Percentiles rank a stretch among this genome's conserved stretches.
These are phyloP conservation scores for Russula abietina DNA, from an alignment of 768 basidiomycete species.

Conservation along the genomic window DNA sequence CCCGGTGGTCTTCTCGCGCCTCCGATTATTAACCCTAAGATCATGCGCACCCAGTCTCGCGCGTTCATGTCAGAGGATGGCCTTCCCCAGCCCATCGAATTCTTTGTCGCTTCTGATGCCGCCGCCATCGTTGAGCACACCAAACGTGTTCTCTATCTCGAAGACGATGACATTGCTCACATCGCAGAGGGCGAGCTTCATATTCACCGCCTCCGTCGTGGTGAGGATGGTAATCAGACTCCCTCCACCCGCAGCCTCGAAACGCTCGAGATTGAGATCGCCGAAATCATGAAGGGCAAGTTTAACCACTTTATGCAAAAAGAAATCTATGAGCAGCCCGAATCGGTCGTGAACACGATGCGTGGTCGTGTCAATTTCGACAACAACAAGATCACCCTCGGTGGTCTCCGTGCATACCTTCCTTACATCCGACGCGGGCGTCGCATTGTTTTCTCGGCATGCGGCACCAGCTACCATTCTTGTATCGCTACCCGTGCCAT, in stretches of 20 bases:
- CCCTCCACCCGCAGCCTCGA: slow-evolving; percentile 88
- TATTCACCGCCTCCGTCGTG: slow-evolving; percentile 94
- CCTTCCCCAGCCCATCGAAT: slow-evolving; percentile 97
- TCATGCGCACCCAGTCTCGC: too few species aligned
- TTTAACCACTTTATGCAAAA: slow-evolving; percentile 99
- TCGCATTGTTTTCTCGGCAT: slow-evolving; percentile 95
- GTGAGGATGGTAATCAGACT: slow-evolving; percentile 62
- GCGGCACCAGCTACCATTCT: slow-evolving; percentile 97
- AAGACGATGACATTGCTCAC: slow-evolving; percentile 98
- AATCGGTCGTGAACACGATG: slow-evolving; percentile 99
- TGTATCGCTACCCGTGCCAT: slow-evolving; percentile 94
- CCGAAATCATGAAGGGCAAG: slow-evolving; percentile 99
- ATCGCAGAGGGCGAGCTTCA: slow-evolving; percentile 95
- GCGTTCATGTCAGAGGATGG: slow-evolving; percentile 99
- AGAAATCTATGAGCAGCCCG: slow-evolving; percentile 98
- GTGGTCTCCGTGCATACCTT: slow-evolving; percentile 91
- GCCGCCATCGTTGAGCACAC: slow-evolving; percentile 97
- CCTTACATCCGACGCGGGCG: slow-evolving; percentile 93
- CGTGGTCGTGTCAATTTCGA: slow-evolving; percentile 99
- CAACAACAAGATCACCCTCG: slow-evolving; percentile 81
- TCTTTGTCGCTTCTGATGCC: slow-evolving; percentile 98
- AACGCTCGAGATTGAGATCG: slow-evolving; percentile 95
- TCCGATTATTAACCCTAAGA: too few species aligned
- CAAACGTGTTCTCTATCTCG: slow-evolving; percentile 95
- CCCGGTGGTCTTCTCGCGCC: too few species aligned